These are phyloP conservation scores for Lipomyces oligophaga DNA, from an alignment of 805 yeast genomes.

Conservation along the genomic window DNA sequence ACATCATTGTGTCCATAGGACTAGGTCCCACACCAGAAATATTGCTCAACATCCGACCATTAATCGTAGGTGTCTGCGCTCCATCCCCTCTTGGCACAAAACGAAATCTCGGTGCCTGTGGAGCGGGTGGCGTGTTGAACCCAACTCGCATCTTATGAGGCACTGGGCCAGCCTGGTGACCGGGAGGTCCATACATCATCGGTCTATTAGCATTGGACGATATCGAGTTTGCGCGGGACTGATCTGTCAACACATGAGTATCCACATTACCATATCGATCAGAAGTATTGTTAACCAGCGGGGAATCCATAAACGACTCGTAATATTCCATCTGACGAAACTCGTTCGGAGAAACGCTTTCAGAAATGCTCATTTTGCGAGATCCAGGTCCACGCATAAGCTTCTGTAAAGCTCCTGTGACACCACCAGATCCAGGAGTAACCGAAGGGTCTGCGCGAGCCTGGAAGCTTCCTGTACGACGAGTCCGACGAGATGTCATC, in stretches of 20 bases:
- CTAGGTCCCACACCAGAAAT: slow-evolving; percentile 19
- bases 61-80: slow-evolving; percentile 7
- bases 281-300: slow-evolving; percentile 21
- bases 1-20: slow-evolving; percentile 24
- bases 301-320: slow-evolving; percentile 21
- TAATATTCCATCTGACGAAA: slow-evolving; percentile 10
- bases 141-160: background rate
- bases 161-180: background rate
- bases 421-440: slow-evolving; percentile 4
- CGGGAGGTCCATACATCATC: slow-evolving; percentile 9
- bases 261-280: slow-evolving; percentile 25
- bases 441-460: background rate
- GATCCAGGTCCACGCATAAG: background rate
- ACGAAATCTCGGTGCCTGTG: background rate
- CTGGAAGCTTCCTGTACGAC: slow-evolving; percentile 12
- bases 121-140: slow-evolving; percentile 3
- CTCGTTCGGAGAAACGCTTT: background rate
- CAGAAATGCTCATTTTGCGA: slow-evolving; percentile 13
- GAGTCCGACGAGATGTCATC: slow-evolving; percentile 20
- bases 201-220: slow-evolving; percentile 19
- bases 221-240: slow-evolving; percentile 26
- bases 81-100: background rate
- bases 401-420: background rate
- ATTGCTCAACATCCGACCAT: slow-evolving; percentile 14
- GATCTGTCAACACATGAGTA: slow-evolving; percentile 21